These are phyloP conservation scores for Spergularia bocconei DNA, from an alignment of 148 eudicot species.

Conservation along the genomic window DNA sequence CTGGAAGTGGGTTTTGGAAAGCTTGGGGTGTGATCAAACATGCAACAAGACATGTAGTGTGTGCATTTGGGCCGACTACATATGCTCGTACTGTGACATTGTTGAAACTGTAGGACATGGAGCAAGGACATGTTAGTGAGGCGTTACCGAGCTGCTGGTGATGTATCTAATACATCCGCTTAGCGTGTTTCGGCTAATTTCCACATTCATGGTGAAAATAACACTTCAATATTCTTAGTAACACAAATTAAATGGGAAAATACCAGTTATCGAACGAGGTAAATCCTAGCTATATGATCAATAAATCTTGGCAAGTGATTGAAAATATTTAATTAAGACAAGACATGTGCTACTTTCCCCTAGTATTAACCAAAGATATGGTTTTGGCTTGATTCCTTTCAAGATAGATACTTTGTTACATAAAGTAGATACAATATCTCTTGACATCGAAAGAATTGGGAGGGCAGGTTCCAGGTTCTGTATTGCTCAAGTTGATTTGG, in stretches of 20 bases:
- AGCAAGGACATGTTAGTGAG: too few relatives aligned
- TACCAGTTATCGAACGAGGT: background rate
- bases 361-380: background rate
- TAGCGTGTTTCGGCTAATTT: background rate
- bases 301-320: background rate
- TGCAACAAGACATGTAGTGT: too few relatives aligned
- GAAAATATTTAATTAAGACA: background rate
- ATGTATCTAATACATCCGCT: too few relatives aligned
- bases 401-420: conserved; percentile 18
- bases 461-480: background rate
- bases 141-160: too few relatives aligned
- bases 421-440: conserved; percentile 17
- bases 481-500: background rate
- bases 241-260: background rate
- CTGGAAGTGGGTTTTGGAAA: too few relatives aligned
- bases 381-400: conserved; percentile 19
- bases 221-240: background rate
- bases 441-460: background rate
- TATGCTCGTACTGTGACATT: too few relatives aligned
- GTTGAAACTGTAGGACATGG: too few relatives aligned
- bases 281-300: background rate
- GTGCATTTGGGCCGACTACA: too few relatives aligned
- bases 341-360: conserved; percentile 26
- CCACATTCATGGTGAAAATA: background rate
- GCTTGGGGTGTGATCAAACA: too few relatives aligned